Evolutionary conservation across 441 rosid species (phyloP), one percentile per base, ranked within the genome.

Genomic region (Sinapis alba): DNA sequence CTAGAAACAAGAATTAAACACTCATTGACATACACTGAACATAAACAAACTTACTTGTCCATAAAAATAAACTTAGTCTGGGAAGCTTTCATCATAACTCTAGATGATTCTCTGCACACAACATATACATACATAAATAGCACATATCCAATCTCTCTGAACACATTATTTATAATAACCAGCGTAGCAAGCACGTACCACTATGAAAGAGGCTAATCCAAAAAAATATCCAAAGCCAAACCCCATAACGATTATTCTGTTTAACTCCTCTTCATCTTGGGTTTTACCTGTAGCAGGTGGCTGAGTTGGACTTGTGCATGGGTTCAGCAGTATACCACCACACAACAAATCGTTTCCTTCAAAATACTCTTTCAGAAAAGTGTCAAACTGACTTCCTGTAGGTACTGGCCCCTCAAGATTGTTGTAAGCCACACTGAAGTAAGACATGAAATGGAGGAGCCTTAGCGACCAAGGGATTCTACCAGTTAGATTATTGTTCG

Each of bases 251-350:
- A 47, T 47, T 47, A 20, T 47, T 15, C 54, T 47, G 54, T 0
- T 47, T 47, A 47, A 47, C 54, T 47, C 54, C 20, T 47, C 54
- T 47, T 47, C 54, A 47, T 47, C 54, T 47, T 47, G 54, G 54
- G 20, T 47, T 15, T 9, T 5, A 43, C 16, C 6, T 43, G 50
- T 15, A 47, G 20, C 20, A 47, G 54, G 18, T 47, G 54, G 9
- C 20, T 47, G 54, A 6, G 50, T n/a, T 43, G 7, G 18, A n/a
- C 18, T 5, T 0, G 1, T 43, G 50, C 50, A 43, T 0, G 50
- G 50, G 2, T 43, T 43, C 1, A 13, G 50, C 50, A 5, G 50
- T 43, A 43, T 13, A 43, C 50, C 50, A 43, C 50, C 50, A 43
- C 50, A 43, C 18, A 43, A 43, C 50, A 43, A 43, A 43, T 2